These are phyloP conservation scores for Ceratobasidium theobromae DNA, from an alignment of 1,284 basidiomycete species.

Conservation along the genomic window DNA sequence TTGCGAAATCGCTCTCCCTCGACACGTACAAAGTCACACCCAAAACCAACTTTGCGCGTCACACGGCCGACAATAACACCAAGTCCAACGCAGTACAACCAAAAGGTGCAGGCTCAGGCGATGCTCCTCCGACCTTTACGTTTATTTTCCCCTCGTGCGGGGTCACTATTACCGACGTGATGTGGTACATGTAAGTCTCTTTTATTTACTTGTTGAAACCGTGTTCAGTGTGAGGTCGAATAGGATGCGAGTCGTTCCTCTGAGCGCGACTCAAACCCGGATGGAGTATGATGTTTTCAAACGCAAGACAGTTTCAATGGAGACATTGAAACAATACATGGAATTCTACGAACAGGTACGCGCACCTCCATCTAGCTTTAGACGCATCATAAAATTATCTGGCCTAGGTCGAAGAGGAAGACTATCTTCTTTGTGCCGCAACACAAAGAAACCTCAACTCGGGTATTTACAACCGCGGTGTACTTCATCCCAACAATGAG, in stretches of 20 bases:
- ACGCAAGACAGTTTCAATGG: constrained; percentile 37
- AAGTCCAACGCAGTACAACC: constrained; percentile 17
- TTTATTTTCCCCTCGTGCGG: constrained; percentile 38
- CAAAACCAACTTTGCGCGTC: constrained; percentile 37
- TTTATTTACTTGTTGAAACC: not conserved
- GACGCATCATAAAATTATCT: constrained; percentile 29
- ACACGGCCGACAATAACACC: constrained; percentile 35
- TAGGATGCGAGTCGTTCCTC: constrained; percentile 37
- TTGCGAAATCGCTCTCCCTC: constrained; percentile 39
- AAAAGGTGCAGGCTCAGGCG: constrained; percentile 26
- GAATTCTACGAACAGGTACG: constrained; percentile 33
- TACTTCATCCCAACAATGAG: constrained; percentile 39
- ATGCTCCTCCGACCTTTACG: constrained; percentile 37
- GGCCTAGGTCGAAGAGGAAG: constrained; percentile 40
- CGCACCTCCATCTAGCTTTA: not conserved
- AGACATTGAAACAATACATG: constrained; percentile 38
- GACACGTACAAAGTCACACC: constrained; percentile 39
- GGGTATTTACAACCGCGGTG: constrained; percentile 39
- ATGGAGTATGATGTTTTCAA: constrained; percentile 41
- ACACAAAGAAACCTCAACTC: constrained; percentile 40
- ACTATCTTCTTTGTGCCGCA: constrained; percentile 38
- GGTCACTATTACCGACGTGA: constrained; percentile 35
- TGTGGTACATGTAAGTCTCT: constrained; percentile 38
- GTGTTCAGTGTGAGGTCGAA: not conserved
- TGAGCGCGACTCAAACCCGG: constrained; percentile 38